Evolutionary conservation across 1,284 basidiomycete genomes (phyloP).

Genomic region (Baeospora myosura): DNA sequence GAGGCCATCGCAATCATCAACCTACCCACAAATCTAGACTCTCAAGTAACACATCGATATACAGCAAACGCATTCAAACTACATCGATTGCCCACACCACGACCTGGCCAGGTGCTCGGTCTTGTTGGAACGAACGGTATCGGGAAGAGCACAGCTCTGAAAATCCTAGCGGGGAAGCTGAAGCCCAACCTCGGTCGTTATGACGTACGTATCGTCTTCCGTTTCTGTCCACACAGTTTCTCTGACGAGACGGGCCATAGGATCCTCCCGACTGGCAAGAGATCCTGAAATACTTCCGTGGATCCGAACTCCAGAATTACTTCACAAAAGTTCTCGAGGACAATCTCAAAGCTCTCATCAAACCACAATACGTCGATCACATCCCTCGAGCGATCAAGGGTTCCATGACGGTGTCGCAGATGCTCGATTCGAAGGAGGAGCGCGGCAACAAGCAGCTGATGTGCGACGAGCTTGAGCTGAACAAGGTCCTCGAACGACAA

Average conservation of each 20-base stretch:
- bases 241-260: slow-evolving; percentile 28
- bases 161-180: slow-evolving; percentile 90
- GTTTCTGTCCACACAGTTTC: slow-evolving; percentile 2
- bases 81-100: slow-evolving; percentile 89
- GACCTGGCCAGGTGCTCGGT: slow-evolving; percentile 92
- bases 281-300: slow-evolving; percentile 94
- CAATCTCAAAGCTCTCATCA: slow-evolving; percentile 94
- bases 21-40: slow-evolving; percentile 89
- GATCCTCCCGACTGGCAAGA: slow-evolving; percentile 97
- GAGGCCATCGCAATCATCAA: slow-evolving; percentile 98
- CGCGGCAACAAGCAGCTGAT: slow-evolving; percentile 78
- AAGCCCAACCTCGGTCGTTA: slow-evolving; percentile 91
- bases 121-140: slow-evolving; percentile 98
- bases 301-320: slow-evolving; percentile 96
- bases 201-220: slow-evolving; percentile 52
- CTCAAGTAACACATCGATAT: slow-evolving; percentile 94
- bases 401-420: slow-evolving; percentile 74
- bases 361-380: slow-evolving; percentile 98
- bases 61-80: slow-evolving; percentile 97
- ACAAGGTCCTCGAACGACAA: slow-evolving; percentile 78
- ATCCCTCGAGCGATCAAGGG: slow-evolving; percentile 95
- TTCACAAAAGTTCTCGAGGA: slow-evolving; percentile 99
- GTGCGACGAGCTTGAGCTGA: slow-evolving; percentile 80
- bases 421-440: slow-evolving; percentile 86
- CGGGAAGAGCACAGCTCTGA: slow-evolving; percentile 93